Conservation (phyloP, 176 grass and related monocot genomes). For the Hordeum vulgare region DNA sequence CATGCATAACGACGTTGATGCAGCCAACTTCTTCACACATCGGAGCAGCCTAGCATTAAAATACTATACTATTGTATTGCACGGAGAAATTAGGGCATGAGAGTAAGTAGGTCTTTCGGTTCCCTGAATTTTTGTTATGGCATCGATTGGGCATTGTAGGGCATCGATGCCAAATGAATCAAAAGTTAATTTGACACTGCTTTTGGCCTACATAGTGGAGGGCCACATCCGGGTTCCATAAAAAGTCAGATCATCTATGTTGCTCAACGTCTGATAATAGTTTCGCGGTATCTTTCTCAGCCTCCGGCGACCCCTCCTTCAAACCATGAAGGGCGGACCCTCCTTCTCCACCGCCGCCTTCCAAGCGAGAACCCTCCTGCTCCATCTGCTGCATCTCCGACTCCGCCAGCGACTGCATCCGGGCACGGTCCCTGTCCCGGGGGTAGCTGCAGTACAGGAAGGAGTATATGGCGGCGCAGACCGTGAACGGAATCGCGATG, state of each 20-base stretch:
- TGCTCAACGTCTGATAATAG: constrained; percentile 11
- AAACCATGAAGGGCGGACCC: background rate
- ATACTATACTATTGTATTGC: too few relatives aligned
- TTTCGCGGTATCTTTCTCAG: constrained; percentile 44
- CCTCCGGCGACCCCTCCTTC: constrained; percentile 13
- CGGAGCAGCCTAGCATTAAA: too few relatives aligned
- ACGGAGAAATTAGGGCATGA: too few relatives aligned
- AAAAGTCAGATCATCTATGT: background rate
- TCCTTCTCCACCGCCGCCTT: constrained; percentile 10
- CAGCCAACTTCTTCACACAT: too few relatives aligned
- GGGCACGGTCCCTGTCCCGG: constrained; percentile 68
- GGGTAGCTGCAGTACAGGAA: constrained; percentile 85
- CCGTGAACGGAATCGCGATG: constrained; percentile 54
- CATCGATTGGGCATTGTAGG: too few relatives aligned
- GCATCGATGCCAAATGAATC: too few relatives aligned
- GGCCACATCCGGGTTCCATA: background rate
- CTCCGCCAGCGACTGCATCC: constrained; percentile 61
- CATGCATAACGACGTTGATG: too few relatives aligned
- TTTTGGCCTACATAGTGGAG: too few relatives aligned
- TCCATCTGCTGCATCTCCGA: constrained; percentile 75
- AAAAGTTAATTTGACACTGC: too few relatives aligned
- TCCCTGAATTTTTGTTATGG: too few relatives aligned
- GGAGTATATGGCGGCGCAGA: constrained; percentile 75
- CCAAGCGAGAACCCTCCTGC: constrained; percentile 13
- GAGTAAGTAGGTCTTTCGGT: too few relatives aligned